phyloP scores from a whole-genome alignment of 768 basidiomycete genomes.

The Filobasidium wieringae region DNA sequence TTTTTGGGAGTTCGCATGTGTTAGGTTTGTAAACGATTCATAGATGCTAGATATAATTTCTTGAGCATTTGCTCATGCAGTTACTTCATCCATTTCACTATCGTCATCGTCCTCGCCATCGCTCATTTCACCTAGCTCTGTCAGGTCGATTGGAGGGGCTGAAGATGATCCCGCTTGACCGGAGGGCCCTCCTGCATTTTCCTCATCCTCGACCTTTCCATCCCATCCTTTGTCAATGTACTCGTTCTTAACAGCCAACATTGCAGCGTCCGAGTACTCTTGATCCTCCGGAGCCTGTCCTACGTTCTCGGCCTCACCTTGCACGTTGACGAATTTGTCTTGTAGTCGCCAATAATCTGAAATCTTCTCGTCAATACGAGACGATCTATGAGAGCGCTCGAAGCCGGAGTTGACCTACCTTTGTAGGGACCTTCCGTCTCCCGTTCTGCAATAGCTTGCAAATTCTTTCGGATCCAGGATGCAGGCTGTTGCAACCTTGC shows the following conservation, averaged over 20 bases:
- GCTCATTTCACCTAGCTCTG: conserved; percentile 3
- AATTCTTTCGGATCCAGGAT: conserved; percentile 1
- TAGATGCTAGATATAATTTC: background rate
- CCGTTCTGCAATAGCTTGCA: conserved; percentile 1
- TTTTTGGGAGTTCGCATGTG: background rate
- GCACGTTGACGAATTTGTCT: background rate
- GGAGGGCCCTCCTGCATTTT: background rate
- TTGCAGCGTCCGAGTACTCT: conserved; percentile 1
- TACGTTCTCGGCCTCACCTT: conserved; percentile 5
- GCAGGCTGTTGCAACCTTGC: conserved; percentile 3
- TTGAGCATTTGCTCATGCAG: background rate
- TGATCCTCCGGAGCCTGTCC: conserved; percentile 1
- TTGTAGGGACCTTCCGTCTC: conserved; percentile 6
- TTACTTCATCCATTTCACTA: conserved; percentile 8
- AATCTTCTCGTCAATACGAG: background rate
- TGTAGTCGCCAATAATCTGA: conserved; percentile 4
- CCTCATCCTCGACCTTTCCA: background rate
- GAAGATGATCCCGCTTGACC: background rate
- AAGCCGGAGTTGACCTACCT: background rate
- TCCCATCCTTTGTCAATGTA: background rate
- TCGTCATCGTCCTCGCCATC: conserved; percentile 9
- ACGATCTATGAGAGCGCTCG: background rate
- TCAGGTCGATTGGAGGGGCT: background rate
- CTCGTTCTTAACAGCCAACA: background rate
- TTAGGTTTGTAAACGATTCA: background rate